Percentiles rank a stretch among this genome's conserved stretches.
Evolutionary conservation across 768 basidiomycete species (phyloP).

Genomic region (Hygrophorus pudorinus): DNA sequence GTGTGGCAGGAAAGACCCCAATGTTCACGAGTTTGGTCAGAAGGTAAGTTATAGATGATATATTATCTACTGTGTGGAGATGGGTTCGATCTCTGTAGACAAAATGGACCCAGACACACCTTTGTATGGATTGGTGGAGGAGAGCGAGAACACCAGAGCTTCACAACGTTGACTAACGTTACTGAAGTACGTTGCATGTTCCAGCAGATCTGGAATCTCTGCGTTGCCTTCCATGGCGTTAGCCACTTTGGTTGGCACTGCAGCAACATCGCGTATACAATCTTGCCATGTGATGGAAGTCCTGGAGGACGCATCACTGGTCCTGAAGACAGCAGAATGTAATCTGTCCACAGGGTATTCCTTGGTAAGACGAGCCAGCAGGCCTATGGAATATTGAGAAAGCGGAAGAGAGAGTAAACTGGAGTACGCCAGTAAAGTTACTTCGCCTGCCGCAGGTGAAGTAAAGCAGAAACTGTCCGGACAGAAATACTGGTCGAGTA

Average conservation of each 20-base stretch:
- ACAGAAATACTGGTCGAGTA: constrained; percentile 66
- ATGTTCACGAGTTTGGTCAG: constrained; percentile 58
- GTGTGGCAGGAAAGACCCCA: constrained; percentile 50
- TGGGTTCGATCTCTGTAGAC: not conserved
- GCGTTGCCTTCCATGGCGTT: constrained; percentile 47
- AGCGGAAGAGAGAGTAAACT: constrained; percentile 46
- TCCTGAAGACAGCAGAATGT: constrained; percentile 37
- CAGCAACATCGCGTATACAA: constrained; percentile 50
- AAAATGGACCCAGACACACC: constrained; percentile 27
- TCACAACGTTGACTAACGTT: constrained; percentile 44
- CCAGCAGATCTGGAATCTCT: constrained; percentile 36
- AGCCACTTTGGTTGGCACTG: constrained; percentile 68
- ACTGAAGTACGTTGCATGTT: constrained; percentile 48
- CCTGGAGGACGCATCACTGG: constrained; percentile 12
- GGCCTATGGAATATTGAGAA: constrained; percentile 35
- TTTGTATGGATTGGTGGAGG: constrained; percentile 20
- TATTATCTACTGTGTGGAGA: constrained; percentile 22
- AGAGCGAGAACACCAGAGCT: constrained; percentile 35
- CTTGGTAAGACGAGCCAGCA: constrained; percentile 44
- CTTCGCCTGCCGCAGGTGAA: constrained; percentile 36
- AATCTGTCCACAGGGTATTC: constrained; percentile 66
- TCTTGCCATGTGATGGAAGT: constrained; percentile 60
- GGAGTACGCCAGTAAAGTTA: constrained; percentile 53
- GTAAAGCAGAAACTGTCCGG: constrained; percentile 52
- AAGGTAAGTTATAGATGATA: constrained; percentile 40